Conservation (phyloP, 2,329 filamentous ascomycete genomes). For the Endoconidiophora laricicola region DNA sequence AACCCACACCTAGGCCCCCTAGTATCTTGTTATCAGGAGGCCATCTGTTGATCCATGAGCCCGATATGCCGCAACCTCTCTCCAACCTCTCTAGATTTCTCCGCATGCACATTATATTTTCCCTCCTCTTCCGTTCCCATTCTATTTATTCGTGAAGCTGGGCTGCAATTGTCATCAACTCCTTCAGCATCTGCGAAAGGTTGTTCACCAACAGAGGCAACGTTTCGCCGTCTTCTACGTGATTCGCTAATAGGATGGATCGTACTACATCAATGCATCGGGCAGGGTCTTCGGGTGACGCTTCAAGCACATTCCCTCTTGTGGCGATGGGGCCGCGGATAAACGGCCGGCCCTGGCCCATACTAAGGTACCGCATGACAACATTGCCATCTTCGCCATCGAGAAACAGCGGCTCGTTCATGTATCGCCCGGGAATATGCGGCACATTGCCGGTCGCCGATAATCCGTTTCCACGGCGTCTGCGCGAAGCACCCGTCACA, state of each 20-base stretch:
- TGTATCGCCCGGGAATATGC: constrained; percentile 19
- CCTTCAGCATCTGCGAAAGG: constrained; percentile 44
- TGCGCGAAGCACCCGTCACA: constrained; percentile 22
- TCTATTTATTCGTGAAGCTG: constrained; percentile 3
- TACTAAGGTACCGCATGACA: constrained; percentile 38
- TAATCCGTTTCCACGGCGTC: constrained; percentile 16
- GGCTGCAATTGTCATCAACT: constrained; percentile 35
- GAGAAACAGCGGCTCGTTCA: constrained; percentile 30
- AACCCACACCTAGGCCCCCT: too few relatives aligned
- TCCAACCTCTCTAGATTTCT: too few relatives aligned
- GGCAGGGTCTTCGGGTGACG: constrained; percentile 36
- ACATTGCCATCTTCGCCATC: constrained; percentile 37
- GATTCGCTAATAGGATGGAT: constrained; percentile 39
- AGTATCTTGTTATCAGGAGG: too few relatives aligned
- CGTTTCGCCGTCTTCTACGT: constrained; percentile 24
- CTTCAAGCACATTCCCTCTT: constrained; percentile 18
- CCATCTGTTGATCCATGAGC: too few relatives aligned
- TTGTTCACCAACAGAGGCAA: constrained; percentile 51
- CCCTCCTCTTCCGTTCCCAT: too few relatives aligned
- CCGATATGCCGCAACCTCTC: too few relatives aligned
- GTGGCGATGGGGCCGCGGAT: constrained; percentile 22
- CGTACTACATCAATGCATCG: constrained; percentile 42
- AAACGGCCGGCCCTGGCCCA: constrained; percentile 37
- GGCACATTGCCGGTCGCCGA: constrained; percentile 13
- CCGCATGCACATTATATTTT: neutral